Evolutionary conservation across 2,329 filamentous ascomycete species (phyloP), one percentile per base, ranked within the genome.

Genomic region (Orbilia brochopaga): DNA sequence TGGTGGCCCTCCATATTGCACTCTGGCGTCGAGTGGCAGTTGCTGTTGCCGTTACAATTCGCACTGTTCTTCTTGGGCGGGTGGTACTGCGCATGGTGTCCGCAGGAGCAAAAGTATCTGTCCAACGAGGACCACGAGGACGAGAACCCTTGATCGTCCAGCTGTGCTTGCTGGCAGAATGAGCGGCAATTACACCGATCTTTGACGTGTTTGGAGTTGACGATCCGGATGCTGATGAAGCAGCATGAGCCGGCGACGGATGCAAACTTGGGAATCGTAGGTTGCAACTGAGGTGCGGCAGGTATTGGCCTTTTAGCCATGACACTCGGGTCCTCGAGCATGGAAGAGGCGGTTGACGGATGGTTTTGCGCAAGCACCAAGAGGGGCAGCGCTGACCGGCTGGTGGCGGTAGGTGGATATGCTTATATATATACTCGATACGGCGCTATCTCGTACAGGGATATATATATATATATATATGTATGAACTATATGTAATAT

Each of bases 231-330:
- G 54, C 55, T 57, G 40, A 72, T 72, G 44, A 72, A 72, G 55
- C 60, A 65, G 56, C 67, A 72, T 15, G 67, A 72, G 64, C 67
- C 67, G 51, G 67, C 67, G 21, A 61, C 60, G 46, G 67, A 61
- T 19, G 67, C 60, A 65, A 72, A 72, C 19, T 72, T 72, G 44
- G 67, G 67, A 17, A 72, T 21, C 40, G 46, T 60, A 27, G 67
- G 67, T 65, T 52, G 53, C 37, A 72, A 57, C 19, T 52, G 55
- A 51, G 67, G 67, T 46, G 67, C 67, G 46, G 60, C 50, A 40
- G 67, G 67, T 72, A 65, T 65, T 65, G 67, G 67, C 67, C 50
- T 65, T 59, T 65, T 65, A 72, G 67, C 67, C 67, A 72, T 65
- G 42, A 72, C 59, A 64, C 23, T 55, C 19, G 67, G 67, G 50